phyloP scores from a whole-genome alignment of 805 yeast species.

The Yamadazyma phyllophila region DNA sequence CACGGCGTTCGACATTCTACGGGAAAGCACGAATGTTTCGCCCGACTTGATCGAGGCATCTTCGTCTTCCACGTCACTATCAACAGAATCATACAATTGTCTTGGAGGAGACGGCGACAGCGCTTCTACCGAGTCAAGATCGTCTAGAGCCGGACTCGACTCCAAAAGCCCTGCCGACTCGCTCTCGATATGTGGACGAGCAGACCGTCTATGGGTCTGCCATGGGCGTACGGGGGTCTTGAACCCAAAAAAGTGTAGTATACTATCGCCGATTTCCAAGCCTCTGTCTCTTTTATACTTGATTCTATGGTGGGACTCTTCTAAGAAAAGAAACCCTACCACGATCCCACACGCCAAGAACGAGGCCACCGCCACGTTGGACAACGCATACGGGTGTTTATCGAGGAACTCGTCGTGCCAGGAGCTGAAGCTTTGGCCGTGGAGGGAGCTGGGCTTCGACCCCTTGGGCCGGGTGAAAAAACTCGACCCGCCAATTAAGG shows the following conservation, averaged over 20 bases:
- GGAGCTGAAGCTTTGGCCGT: not conserved
- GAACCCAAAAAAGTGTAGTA: conserved; percentile 25
- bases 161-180: conserved; percentile 1
- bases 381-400: conserved; percentile 37
- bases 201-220: conserved; percentile 13
- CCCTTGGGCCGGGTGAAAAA: conserved; percentile 37
- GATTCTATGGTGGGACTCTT: conserved; percentile 32
- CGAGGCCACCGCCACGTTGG: conserved; percentile 33
- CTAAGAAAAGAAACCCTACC: conserved; percentile 35
- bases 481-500: conserved; percentile 53
- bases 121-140: conserved; percentile 3
- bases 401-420: conserved; percentile 27
- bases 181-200: not conserved
- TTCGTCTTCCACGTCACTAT: conserved; percentile 7
- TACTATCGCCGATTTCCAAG: conserved; percentile 35
- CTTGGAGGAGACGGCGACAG: conserved; percentile 8
- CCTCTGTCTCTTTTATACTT: conserved; percentile 29
- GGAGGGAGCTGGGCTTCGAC: too few relatives aligned
- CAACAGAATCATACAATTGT: conserved; percentile 10
- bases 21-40: conserved; percentile 9
- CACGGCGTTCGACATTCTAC: conserved; percentile 21
- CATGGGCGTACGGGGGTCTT: conserved; percentile 29
- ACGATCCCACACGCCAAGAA: conserved; percentile 25
- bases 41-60: conserved; percentile 8
- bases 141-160: not conserved